Evolutionary conservation across 2,329 filamentous ascomycete species (phyloP).

Genomic region (Knoxdaviesia proteae): DNA sequence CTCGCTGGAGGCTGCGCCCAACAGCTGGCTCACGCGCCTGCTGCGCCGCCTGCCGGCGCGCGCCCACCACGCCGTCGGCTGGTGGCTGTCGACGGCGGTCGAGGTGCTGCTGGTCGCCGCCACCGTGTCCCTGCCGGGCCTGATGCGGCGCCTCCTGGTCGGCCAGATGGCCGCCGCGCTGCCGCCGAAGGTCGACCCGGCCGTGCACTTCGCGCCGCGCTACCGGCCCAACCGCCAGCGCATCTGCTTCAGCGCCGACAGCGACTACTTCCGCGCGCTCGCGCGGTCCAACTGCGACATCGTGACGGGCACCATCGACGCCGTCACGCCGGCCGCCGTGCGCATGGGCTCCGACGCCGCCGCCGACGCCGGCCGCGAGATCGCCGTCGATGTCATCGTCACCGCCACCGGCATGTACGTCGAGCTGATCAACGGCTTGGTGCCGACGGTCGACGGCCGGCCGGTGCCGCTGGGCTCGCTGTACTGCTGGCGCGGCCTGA

Average conservation of each 20-base stretch:
- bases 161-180: slow-evolving; percentile 17
- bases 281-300: slow-evolving; percentile 22
- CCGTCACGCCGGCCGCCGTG: slow-evolving; percentile 25
- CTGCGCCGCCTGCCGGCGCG: slow-evolving; percentile 23
- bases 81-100: slow-evolving; percentile 25
- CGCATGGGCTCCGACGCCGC: slow-evolving; percentile 19
- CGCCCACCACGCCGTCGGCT: slow-evolving; percentile 23
- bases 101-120: slow-evolving; percentile 18
- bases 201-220: slow-evolving; percentile 41
- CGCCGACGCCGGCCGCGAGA: slow-evolving; percentile 11
- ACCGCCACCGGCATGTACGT: slow-evolving; percentile 48
- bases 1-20: slow-evolving; percentile 21
- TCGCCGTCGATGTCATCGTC: slow-evolving; percentile 46
- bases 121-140: slow-evolving; percentile 20
- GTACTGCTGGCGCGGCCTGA: slow-evolving; percentile 41
- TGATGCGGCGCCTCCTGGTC: slow-evolving; percentile 22
- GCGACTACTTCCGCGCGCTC: slow-evolving; percentile 33
- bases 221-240: slow-evolving; percentile 58
- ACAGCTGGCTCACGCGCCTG: slow-evolving; percentile 15
- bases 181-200: slow-evolving; percentile 28
- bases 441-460: slow-evolving; percentile 31
- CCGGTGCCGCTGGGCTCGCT: slow-evolving; percentile 24
- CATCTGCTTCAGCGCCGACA: slow-evolving; percentile 42
- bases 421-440: slow-evolving; percentile 30
- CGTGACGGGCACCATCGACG: slow-evolving; percentile 30